Evolutionary conservation across 768 basidiomycete genomes (phyloP).

Genomic region (Cystofilobasidium capitatum): DNA sequence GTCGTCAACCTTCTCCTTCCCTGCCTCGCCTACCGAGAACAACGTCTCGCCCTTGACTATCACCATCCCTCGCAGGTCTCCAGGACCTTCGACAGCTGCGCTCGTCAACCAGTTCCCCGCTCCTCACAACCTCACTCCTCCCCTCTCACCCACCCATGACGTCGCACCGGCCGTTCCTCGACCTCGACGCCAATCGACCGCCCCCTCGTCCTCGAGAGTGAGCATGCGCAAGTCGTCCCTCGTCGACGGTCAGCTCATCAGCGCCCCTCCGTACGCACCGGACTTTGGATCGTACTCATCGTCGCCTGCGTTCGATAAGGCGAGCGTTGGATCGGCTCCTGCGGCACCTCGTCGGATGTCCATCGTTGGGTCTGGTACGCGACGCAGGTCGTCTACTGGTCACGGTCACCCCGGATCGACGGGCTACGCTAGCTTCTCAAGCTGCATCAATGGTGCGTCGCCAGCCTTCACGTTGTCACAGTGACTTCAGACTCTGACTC

Average conservation of each 20-base stretch:
- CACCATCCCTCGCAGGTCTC: neutral
- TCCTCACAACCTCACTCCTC: neutral
- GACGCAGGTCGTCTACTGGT: neutral
- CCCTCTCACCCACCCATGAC: neutral
- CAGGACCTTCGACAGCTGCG: neutral
- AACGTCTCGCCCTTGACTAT: neutral
- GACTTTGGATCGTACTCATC: neutral
- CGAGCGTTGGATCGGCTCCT: neutral
- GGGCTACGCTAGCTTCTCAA: conserved; percentile 4
- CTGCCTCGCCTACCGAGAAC: neutral
- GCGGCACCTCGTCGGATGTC: neutral
- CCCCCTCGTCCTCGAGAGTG: neutral
- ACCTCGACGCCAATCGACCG: neutral
- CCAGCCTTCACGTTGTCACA: neutral
- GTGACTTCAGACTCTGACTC: neutral
- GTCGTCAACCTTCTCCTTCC: neutral
- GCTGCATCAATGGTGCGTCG: conserved; percentile 11
- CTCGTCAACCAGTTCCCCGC: neutral
- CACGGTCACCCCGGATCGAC: neutral
- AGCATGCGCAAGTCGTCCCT: neutral
- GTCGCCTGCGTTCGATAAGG: too few species aligned
- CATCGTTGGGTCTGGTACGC: neutral
- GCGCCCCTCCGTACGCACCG: neutral
- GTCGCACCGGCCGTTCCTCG: neutral
- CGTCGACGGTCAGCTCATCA: neutral